A percentile compares a stretch with the other conserved stretches of the same genome.
Evolutionary conservation across 75 land plant species (phyloP).

Genomic region (Pinus tabuliformis): DNA sequence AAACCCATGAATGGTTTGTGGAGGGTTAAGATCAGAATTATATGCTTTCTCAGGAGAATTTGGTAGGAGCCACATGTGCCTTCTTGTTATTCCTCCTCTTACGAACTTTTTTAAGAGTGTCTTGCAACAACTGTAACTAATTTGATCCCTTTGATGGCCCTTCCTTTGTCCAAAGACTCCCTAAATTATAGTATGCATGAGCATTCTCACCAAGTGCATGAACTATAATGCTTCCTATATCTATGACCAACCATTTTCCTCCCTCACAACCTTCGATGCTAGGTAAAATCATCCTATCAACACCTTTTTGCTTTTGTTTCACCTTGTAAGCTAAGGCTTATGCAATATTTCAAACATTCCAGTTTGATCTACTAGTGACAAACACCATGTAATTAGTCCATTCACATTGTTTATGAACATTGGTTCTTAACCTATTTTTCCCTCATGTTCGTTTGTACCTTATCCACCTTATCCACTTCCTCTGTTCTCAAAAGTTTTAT

Average conservation of each 20-base stretch:
- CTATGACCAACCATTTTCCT: slow-evolving; percentile 92
- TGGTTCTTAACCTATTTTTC: slow-evolving; percentile 58
- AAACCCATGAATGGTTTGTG: too few species aligned
- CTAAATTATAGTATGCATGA: slow-evolving; percentile 77
- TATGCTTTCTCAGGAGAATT: too few species aligned
- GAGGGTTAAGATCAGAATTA: too few species aligned
- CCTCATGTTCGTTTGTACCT: slow-evolving; percentile 55
- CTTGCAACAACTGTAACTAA: slow-evolving; percentile 20
- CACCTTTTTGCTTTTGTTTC: slow-evolving; percentile 64
- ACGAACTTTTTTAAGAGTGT: too few species aligned
- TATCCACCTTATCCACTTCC: slow-evolving; percentile 72
- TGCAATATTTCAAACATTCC: slow-evolving; percentile 84
- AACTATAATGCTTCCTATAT: slow-evolving; percentile 74
- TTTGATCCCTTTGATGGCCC: slow-evolving; percentile 11
- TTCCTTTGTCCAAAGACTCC: slow-evolving; percentile 55
- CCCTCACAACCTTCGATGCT: slow-evolving; percentile 75
- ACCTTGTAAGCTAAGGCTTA: slow-evolving; percentile 71
- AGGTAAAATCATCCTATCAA: slow-evolving; percentile 54
- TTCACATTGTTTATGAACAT: slow-evolving; percentile 43
- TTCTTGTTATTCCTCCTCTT: too few species aligned
- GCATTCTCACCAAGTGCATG: slow-evolving; percentile 91
- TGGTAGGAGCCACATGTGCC: too few species aligned
- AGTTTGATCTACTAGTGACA: slow-evolving; percentile 74
- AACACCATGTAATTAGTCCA: slow-evolving; percentile 85
- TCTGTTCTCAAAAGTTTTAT: slow-evolving; percentile 30